Conservation (phyloP, 306 rosid species). For the Sechiopsis laciniata region DNA sequence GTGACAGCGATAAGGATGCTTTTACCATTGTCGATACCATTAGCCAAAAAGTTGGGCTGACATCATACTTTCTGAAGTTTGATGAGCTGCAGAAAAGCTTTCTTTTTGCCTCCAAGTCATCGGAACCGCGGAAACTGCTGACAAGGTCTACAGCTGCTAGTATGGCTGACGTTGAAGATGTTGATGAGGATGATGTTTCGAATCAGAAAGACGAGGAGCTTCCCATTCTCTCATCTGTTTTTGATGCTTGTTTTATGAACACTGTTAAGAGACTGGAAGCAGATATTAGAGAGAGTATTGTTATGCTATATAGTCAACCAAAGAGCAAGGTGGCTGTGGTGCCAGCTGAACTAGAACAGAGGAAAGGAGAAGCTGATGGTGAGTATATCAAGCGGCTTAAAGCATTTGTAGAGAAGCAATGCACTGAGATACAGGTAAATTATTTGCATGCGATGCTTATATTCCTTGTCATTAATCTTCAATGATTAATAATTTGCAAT, state of each 20-base stretch:
- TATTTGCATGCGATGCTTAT: neutral
- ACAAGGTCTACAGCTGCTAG: conserved; percentile 83
- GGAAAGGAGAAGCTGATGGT: conserved; percentile 60
- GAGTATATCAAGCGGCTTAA: conserved; percentile 81
- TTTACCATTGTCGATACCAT: conserved; percentile 67
- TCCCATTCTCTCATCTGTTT: conserved; percentile 66
- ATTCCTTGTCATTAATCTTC: conserved; percentile 11
- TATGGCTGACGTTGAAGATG: conserved; percentile 73
- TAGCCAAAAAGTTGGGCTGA: conserved; percentile 85
- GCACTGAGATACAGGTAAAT: conserved; percentile 83
- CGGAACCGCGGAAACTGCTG: conserved; percentile 44
- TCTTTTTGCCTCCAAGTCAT: conserved; percentile 46
- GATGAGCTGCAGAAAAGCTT: conserved; percentile 77
- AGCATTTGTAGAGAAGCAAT: conserved; percentile 78
- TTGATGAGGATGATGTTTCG: conserved; percentile 40
- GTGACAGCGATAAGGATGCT: conserved; percentile 62
- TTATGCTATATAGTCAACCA: conserved; percentile 70
- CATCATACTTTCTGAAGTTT: conserved; percentile 68
- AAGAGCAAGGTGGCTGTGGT: conserved; percentile 83
- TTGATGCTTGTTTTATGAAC: conserved; percentile 57
- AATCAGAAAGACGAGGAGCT: conserved; percentile 53
- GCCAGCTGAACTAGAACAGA: conserved; percentile 88
- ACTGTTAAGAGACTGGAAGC: conserved; percentile 54
- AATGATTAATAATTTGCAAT: neutral
- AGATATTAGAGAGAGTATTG: conserved; percentile 69